Base-by-base conservation (phyloP, 306 rosid genomes). In the Delonix regia region DNA sequence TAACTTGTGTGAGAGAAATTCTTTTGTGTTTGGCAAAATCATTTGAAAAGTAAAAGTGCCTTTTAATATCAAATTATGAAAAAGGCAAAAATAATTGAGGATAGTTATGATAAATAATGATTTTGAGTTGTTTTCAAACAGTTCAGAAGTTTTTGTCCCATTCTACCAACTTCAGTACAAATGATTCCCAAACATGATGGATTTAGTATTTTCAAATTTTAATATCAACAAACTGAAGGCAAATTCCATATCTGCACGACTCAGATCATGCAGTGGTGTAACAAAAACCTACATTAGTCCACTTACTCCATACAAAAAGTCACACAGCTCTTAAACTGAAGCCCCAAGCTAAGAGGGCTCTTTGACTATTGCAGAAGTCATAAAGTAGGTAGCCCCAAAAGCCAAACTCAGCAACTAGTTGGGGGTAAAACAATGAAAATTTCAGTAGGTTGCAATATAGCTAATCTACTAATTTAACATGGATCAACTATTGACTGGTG, bases 351-450 rank as follows among this genome's bases (percentile, higher is more conserved):
- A 49, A 18, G 9, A 18, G 8, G 9, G 21, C 9, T 49, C 24
- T 49, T 49, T n/a, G 18, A 1, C 21, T 18, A 49, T 4, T 49
- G 9, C 56, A 49, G 0, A 49, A 49, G 56, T 10, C 18, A 52
- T 49, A 19, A 18, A 21, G 55, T 12, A 21, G 49, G 18, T 45
- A 11, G 18, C 3, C 30, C 5, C 1, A 52, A 53, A 45, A 6
- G 49, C 53, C 80, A 74, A 74, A 45, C 2, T 74, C 75, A 14
- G 34, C 62, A 42, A 66, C 27, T 64, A 53, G 69, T 73, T 71
- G 39, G 56, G 15, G 9, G 33, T 9, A 52, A 67, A 39, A 42
- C 41, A 53, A 42, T 65, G 36, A 55, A 73, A 45, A 11, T 45
- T 45, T 45, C 18, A 13, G 4, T 18, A 45, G 18, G 24, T 18